phyloP scores from a whole-genome alignment of 257 asterid species.

The Ilex asprella region DNA sequence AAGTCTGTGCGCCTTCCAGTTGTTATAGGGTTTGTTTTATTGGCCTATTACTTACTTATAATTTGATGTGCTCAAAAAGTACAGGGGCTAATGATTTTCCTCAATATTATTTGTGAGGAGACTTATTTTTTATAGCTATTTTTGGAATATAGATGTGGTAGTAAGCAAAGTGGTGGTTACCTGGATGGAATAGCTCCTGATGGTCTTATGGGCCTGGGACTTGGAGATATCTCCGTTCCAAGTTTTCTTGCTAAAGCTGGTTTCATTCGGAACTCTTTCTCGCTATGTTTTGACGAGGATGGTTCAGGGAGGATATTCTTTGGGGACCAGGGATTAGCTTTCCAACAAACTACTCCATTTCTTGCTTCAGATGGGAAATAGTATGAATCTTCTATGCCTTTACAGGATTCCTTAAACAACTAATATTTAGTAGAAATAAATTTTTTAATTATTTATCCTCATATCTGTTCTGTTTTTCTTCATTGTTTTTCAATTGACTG shows the following conservation, averaged over 20 bases:
- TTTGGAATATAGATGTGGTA: slow-evolving; percentile 57
- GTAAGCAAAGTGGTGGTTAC: slow-evolving; percentile 69
- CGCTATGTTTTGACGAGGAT: slow-evolving; percentile 66
- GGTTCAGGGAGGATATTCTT: slow-evolving; percentile 67
- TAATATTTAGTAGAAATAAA: too few relatives aligned
- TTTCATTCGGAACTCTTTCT: slow-evolving; percentile 59
- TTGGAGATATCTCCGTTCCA: slow-evolving; percentile 62
- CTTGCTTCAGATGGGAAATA: slow-evolving; percentile 26
- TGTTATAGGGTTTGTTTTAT: slow-evolving; percentile 45
- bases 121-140: not conserved
- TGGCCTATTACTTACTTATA: not conserved
- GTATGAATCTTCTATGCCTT: slow-evolving; percentile 25
- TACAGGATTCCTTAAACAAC: too few relatives aligned
- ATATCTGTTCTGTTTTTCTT: not conserved
- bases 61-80: too few relatives aligned
- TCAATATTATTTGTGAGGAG: not conserved
- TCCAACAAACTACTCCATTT: slow-evolving; percentile 59
- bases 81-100: too few relatives aligned
- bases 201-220: slow-evolving; percentile 81
- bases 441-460: too few relatives aligned
- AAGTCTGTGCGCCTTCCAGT: slow-evolving; percentile 38
- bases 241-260: slow-evolving; percentile 77
- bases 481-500: slow-evolving; percentile 10
- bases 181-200: slow-evolving; percentile 78
- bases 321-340: slow-evolving; percentile 68